Conservation (phyloP, 371 early-diverging fungal species). For the Choanephora cucurbitarum region DNA sequence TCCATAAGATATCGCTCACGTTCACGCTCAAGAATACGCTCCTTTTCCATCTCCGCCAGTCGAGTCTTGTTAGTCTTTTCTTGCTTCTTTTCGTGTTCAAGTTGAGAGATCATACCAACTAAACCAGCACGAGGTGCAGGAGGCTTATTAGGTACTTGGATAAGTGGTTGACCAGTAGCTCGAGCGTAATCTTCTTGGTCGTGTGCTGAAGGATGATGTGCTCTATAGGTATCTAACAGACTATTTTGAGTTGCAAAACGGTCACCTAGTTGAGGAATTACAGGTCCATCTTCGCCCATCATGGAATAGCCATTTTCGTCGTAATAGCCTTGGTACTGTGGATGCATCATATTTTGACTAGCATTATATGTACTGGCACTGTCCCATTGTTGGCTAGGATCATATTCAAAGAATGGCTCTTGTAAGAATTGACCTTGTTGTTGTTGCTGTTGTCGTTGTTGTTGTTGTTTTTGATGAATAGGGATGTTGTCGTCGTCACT, state of each 20-base stretch:
- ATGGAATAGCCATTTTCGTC: constrained; percentile 8
- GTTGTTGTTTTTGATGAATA: constrained; percentile 18
- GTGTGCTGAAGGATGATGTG: constrained; percentile 37
- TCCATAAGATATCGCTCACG: constrained; percentile 33
- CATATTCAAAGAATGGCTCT: not conserved
- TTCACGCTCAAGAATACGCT: constrained; percentile 34
- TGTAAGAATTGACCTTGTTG: constrained; percentile 2
- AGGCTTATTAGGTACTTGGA: constrained; percentile 42
- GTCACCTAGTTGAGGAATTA: constrained; percentile 36
- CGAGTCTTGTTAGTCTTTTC: constrained; percentile 31
- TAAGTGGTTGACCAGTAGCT: constrained; percentile 47
- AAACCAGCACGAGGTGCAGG: constrained; percentile 45
- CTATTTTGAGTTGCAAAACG: constrained; percentile 41
- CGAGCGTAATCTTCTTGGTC: constrained; percentile 48
- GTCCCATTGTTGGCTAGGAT: constrained; percentile 12
- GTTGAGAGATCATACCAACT: constrained; percentile 50
- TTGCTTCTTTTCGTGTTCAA: constrained; percentile 43
- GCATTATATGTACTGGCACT: constrained; percentile 10
- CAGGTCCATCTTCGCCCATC: constrained; percentile 39
- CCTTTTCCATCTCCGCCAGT: constrained; percentile 26
- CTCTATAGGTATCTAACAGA: constrained; percentile 36
- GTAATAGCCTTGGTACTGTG: constrained; percentile 16
- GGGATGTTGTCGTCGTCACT: constrained; percentile 23
- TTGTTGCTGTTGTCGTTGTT: constrained; percentile 3
- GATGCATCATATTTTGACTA: constrained; percentile 12